Evolutionary conservation across 208 protist species (phyloP).

Genomic region (Leishmania guyanensis): DNA sequence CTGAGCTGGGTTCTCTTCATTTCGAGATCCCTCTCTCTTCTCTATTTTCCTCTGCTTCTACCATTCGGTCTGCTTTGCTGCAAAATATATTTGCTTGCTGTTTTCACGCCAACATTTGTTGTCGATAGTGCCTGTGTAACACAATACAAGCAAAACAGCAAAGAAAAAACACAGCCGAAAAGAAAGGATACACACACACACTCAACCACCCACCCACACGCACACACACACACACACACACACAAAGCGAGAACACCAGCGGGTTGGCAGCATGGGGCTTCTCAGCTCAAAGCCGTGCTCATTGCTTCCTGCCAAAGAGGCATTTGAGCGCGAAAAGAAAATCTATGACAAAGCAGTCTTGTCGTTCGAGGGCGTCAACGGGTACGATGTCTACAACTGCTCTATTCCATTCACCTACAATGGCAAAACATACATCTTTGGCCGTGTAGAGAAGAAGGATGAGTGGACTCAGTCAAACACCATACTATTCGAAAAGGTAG

Average conservation of each 20-base stretch:
- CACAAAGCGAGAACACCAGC: neutral
- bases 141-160: neutral
- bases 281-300: conserved; percentile 43
- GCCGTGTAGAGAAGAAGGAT: conserved; percentile 56
- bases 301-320: conserved; percentile 44
- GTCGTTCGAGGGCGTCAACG: conserved; percentile 43
- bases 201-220: neutral
- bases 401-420: conserved; percentile 63
- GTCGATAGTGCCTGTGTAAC: neutral
- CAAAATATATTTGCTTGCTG: neutral
- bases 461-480: conserved; percentile 59
- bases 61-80: neutral
- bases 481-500: conserved; percentile 49
- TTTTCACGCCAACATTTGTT: too few species aligned
- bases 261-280: conserved; percentile 27
- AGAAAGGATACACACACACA: neutral
- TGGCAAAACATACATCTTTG: conserved; percentile 59
- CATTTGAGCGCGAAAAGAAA: conserved; percentile 53
- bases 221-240: neutral
- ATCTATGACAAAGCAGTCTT: conserved; percentile 34
- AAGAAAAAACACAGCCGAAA: neutral
- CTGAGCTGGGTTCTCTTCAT: neutral
- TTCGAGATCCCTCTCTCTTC: neutral
- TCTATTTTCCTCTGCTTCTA: neutral
- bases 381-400: conserved; percentile 68